A percentile compares a stretch with the other conserved stretches of the same genome.
These are phyloP conservation scores for Saraca asoca DNA, from an alignment of 331 rosid genomes.

Conservation along the genomic window DNA sequence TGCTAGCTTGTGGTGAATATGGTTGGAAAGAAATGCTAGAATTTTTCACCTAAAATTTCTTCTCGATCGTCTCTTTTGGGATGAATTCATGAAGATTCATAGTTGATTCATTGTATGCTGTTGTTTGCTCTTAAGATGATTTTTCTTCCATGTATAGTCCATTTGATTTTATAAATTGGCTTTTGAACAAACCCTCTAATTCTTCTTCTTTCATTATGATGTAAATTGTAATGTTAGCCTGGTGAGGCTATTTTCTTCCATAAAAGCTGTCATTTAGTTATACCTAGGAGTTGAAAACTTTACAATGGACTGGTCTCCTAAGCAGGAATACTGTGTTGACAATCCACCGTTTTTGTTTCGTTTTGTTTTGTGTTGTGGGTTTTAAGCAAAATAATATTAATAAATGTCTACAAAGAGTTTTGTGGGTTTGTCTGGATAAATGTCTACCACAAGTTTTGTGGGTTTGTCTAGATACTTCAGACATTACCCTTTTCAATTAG, in stretches of 20 bases:
- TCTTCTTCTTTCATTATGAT: background rate
- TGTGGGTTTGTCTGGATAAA: no score
- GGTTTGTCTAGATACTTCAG: no score
- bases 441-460: no score
- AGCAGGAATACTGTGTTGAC: background rate
- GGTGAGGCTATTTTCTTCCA: background rate
- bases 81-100: background rate
- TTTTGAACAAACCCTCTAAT: background rate
- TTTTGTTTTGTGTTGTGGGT: background rate
- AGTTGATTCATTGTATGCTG: background rate
- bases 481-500: no score
- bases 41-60: no score
- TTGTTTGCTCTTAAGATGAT: background rate
- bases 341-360: background rate
- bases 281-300: background rate
- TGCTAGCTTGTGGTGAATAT: no score
- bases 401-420: background rate
- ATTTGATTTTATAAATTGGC: background rate
- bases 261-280: background rate
- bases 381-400: slow-evolving; percentile 8
- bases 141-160: slow-evolving; percentile 8
- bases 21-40: no score
- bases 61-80: no score
- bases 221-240: background rate
- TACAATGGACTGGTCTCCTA: background rate